Conservation (phyloP, 768 basidiomycete species). For the Amanita thiersii region DNA sequence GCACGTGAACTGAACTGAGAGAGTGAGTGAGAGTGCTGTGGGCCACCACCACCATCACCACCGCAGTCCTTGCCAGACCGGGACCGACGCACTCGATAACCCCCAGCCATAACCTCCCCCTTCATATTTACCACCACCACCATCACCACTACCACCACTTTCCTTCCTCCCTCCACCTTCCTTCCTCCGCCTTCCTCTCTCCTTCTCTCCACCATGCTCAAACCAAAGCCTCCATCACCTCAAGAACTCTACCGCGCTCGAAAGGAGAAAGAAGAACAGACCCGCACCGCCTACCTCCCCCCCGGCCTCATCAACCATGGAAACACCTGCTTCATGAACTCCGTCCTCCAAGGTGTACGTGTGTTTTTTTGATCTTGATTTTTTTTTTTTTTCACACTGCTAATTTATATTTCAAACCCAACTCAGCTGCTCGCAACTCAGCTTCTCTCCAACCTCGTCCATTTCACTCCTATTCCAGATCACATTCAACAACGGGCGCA, state of each 20-base stretch:
- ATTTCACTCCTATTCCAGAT: constrained; percentile 42
- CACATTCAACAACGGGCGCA: constrained; percentile 29
- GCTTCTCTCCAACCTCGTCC: constrained; percentile 47
- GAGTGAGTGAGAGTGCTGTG: constrained; percentile 35
- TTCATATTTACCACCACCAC: not conserved
- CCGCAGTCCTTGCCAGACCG: constrained; percentile 20
- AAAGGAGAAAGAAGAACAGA: constrained; percentile 55
- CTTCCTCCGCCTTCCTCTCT: not conserved
- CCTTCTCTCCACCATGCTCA: constrained; percentile 32
- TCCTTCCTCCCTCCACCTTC: too few relatives aligned
- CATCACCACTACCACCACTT: constrained; percentile 6
- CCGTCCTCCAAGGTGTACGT: constrained; percentile 82
- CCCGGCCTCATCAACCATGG: constrained; percentile 76
- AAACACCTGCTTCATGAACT: constrained; percentile 96
- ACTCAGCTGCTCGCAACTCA: constrained; percentile 59
- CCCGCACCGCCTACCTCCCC: constrained; percentile 51
- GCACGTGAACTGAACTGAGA: constrained; percentile 50
- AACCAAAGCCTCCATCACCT: constrained; percentile 45
- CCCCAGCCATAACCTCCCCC: constrained; percentile 16
- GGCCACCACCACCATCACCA: constrained; percentile 21
- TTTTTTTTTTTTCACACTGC: not conserved
- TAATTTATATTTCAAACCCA: not conserved
- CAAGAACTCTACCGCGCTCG: constrained; percentile 57
- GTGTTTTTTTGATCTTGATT: constrained; percentile 11
- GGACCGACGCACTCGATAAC: constrained; percentile 58